Percentiles rank a stretch among this genome's conserved stretches.
These are phyloP conservation scores for Papiliotrema terrestris DNA, from an alignment of 1,284 basidiomycete genomes.

Conservation along the genomic window DNA sequence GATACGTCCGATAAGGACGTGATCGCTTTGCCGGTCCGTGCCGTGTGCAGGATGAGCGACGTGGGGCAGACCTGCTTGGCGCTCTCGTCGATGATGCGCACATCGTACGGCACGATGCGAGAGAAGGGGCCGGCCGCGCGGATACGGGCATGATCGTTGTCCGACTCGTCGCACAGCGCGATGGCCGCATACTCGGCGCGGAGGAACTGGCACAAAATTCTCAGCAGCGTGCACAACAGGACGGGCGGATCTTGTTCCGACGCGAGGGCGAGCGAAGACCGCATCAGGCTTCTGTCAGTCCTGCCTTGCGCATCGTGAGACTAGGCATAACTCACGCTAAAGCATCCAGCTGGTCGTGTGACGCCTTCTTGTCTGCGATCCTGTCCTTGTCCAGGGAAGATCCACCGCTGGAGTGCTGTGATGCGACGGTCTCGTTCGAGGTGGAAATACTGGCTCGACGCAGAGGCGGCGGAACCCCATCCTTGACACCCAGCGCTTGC, in stretches of 20 bases:
- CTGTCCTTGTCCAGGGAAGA: not conserved
- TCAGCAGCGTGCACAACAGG: conserved; percentile 30
- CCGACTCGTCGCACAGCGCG: conserved; percentile 24
- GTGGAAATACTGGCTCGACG: conserved; percentile 5
- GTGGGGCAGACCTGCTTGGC: conserved; percentile 26
- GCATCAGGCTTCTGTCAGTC: conserved; percentile 25
- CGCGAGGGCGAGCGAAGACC: conserved; percentile 35
- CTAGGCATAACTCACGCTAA: conserved; percentile 10
- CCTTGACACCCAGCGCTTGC: conserved; percentile 9
- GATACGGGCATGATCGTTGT: conserved; percentile 21
- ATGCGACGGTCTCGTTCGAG: conserved; percentile 6
- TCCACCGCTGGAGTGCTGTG: not conserved
- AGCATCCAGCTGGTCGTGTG: conserved; percentile 12
- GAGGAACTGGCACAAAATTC: conserved; percentile 34
- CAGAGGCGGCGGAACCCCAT: conserved; percentile 1
- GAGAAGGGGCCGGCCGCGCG: conserved; percentile 32
- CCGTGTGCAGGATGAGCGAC: conserved; percentile 34
- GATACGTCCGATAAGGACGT: conserved; percentile 11
- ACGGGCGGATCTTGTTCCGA: conserved; percentile 34
- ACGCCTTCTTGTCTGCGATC: not conserved
- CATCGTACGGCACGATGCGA: conserved; percentile 26
- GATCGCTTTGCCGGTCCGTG: conserved; percentile 31
- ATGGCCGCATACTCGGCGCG: conserved; percentile 40
- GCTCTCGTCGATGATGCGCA: conserved; percentile 21
- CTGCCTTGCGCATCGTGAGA: too few species aligned